Conservation (phyloP, 192 early-diverging fungal species). For the Umbelopsis sp. region DNA sequence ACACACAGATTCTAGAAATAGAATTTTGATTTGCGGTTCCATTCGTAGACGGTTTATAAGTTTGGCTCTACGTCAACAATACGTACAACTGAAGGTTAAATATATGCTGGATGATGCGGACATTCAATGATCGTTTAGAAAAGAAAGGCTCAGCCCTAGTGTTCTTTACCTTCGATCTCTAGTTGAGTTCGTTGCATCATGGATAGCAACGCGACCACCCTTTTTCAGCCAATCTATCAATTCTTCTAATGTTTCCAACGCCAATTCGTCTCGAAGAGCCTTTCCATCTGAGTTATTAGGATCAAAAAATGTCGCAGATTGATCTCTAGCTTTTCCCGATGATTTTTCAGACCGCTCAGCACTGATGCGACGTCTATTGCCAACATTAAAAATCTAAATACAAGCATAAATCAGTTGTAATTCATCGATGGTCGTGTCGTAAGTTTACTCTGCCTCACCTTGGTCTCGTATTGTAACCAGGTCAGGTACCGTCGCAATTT, state of each 20-base stretch:
- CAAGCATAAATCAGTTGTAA: conserved; percentile 2
- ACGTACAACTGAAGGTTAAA: not conserved
- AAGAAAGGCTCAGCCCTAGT: conserved; percentile 4
- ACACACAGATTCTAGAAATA: conserved; percentile 89
- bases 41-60: conserved; percentile 60
- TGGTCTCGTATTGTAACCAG: conserved; percentile 78
- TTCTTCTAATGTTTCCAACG: conserved; percentile 91
- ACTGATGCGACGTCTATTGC: conserved; percentile 83
- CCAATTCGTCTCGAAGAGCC: conserved; percentile 81
- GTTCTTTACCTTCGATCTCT: conserved; percentile 73
- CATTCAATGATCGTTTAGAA: too few species aligned
- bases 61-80: not conserved
- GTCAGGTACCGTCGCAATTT: conserved; percentile 90
- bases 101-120: not conserved
- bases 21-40: conserved; percentile 66
- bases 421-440: not conserved
- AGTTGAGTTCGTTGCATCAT: conserved; percentile 97
- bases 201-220: conserved; percentile 87
- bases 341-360: conserved; percentile 41
- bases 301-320: conserved; percentile 93
- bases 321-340: conserved; percentile 45
- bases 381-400: conserved; percentile 90
- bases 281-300: conserved; percentile 80
- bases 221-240: conserved; percentile 85
- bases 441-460: conserved; percentile 40